Conservation (phyloP, 306 rosid species). For the Hippophae gyantsensis region DNA sequence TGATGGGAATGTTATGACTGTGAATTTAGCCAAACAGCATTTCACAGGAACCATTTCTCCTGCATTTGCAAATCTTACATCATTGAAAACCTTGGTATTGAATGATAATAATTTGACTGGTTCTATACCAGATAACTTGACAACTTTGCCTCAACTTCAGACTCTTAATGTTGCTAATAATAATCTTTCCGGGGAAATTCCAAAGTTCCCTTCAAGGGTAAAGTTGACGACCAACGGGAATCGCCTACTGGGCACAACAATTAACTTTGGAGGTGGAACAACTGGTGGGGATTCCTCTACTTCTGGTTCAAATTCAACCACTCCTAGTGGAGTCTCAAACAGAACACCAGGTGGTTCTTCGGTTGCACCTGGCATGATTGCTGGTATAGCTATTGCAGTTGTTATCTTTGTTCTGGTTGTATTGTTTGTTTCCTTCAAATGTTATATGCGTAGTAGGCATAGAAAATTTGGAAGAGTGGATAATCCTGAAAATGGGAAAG, state of each 20-base stretch:
- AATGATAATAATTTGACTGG: constrained; percentile 41
- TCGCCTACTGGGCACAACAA: constrained; percentile 37
- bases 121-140: constrained; percentile 38
- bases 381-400: constrained; percentile 48
- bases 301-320: constrained; percentile 22
- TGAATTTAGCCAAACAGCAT: constrained; percentile 33
- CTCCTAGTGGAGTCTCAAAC: constrained; percentile 23
- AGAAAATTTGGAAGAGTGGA: constrained; percentile 50
- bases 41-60: constrained; percentile 56
- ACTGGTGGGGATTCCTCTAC: constrained; percentile 19
- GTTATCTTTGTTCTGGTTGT: constrained; percentile 42
- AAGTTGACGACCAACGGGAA: constrained; percentile 40
- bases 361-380: constrained; percentile 46
- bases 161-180: constrained; percentile 53
- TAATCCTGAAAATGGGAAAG: constrained; percentile 47
- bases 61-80: constrained; percentile 46
- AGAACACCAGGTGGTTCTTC: constrained; percentile 11
- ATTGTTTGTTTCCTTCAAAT: constrained; percentile 50
- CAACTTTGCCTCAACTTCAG: constrained; percentile 37
- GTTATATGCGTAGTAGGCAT: constrained; percentile 37
- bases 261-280: constrained; percentile 25
- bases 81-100: constrained; percentile 37
- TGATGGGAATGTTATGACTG: constrained; percentile 22
- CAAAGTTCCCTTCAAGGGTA: constrained; percentile 38
- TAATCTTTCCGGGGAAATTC: constrained; percentile 44